Conservation (phyloP, 1,139 yeast species). For the Yamadazyma siamensis region DNA sequence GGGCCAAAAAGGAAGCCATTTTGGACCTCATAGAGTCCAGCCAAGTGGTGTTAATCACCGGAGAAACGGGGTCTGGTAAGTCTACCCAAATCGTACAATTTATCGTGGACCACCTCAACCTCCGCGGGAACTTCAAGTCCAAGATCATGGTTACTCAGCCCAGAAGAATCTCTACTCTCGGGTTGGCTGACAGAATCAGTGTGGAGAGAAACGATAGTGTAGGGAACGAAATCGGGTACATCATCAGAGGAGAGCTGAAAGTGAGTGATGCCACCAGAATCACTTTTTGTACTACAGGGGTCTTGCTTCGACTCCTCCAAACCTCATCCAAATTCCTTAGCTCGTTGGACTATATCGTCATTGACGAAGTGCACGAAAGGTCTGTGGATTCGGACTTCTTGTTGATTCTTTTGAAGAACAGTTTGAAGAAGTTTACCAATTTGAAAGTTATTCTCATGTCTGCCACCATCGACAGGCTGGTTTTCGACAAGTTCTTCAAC, state of each 20-base stretch:
- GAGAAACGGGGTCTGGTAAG: constrained; percentile 97
- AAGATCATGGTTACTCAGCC: constrained; percentile 91
- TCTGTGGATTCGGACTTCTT: constrained; percentile 88
- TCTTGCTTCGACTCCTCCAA: constrained; percentile 80
- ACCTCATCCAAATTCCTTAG: constrained; percentile 42
- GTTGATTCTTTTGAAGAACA: constrained; percentile 67
- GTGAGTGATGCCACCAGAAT: constrained; percentile 61
- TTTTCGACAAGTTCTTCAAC: constrained; percentile 62
- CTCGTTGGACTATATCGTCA: constrained; percentile 64
- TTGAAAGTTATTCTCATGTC: constrained; percentile 83
- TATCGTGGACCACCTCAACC: constrained; percentile 60
- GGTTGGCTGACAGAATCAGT: constrained; percentile 88
- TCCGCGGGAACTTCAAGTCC: constrained; percentile 44
- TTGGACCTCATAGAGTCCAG: constrained; percentile 53
- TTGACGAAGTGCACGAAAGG: constrained; percentile 96
- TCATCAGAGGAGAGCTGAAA: constrained; percentile 85
- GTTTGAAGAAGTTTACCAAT: constrained; percentile 45
- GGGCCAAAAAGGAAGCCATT: constrained; percentile 61
- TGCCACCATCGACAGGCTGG: constrained; percentile 81
- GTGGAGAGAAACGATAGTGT: constrained; percentile 68
- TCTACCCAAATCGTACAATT: constrained; percentile 93
- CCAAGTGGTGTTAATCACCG: constrained; percentile 77
- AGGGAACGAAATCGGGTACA: constrained; percentile 84
- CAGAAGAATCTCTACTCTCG: constrained; percentile 91
- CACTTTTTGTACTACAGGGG: constrained; percentile 90